Percentiles rank a stretch among this genome's conserved stretches.
phyloP scores from a whole-genome alignment of 2,329 filamentous ascomycete species.

The Pestalotiopsis sp. region DNA sequence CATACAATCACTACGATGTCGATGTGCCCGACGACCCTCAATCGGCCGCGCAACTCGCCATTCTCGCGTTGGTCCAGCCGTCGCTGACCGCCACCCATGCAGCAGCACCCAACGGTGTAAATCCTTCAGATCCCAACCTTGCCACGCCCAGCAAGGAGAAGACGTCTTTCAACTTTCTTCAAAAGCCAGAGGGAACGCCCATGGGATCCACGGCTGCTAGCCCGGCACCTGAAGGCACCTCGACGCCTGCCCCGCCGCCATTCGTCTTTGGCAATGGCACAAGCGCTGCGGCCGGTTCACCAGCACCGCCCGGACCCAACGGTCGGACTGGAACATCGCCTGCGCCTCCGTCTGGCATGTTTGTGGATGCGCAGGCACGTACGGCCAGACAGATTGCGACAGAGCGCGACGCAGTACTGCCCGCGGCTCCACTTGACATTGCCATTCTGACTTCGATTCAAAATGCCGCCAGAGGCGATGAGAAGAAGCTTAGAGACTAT shows the following conservation, averaged over 20 bases:
- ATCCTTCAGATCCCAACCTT: constrained; percentile 45
- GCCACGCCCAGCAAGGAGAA: constrained; percentile 66
- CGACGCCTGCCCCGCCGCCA: constrained; percentile 65
- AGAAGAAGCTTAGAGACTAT: constrained; percentile 91
- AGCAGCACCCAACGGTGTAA: constrained; percentile 40
- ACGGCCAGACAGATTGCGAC: constrained; percentile 58
- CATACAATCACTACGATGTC: constrained; percentile 91
- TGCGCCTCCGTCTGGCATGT: constrained; percentile 44
- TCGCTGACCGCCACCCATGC: constrained; percentile 49
- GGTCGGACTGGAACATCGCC: constrained; percentile 54
- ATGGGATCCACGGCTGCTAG: constrained; percentile 86
- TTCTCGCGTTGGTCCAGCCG: constrained; percentile 62
- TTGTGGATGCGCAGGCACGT: constrained; percentile 55
- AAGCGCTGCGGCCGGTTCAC: constrained; percentile 49
- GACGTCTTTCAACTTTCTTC: constrained; percentile 71
- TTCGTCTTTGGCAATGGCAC: constrained; percentile 58
- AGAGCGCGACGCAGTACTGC: constrained; percentile 79
- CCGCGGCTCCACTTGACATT: constrained; percentile 80
- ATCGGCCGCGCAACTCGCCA: constrained; percentile 78
- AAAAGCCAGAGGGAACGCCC: constrained; percentile 75
- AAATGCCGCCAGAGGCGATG: constrained; percentile 84
- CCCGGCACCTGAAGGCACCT: constrained; percentile 76
- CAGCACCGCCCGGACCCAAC: constrained; percentile 48
- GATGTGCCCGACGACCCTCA: constrained; percentile 85
- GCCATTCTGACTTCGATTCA: constrained; percentile 89